Evolutionary conservation across 1,284 basidiomycete species (phyloP), one percentile per base, ranked within the genome.

Genomic region (Ganoderma resinaceum): DNA sequence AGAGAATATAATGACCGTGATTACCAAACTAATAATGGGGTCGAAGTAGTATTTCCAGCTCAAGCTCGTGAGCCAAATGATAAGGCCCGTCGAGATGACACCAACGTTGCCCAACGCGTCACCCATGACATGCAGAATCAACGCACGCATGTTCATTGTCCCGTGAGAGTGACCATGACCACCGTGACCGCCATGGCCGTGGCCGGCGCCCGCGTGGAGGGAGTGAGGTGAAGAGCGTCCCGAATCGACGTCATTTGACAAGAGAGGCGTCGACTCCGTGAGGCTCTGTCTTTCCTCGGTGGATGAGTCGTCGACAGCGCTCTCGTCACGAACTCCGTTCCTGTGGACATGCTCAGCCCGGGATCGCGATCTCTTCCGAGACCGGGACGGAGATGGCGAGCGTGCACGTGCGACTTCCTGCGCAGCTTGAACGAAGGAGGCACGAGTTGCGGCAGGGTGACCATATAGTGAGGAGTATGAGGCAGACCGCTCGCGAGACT

Each of bases 91-190:
- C 35, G 92, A 89, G 71, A 99, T 99, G 72, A 99, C 98, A 70
- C 98, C 98, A 71, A 99, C 93, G 80, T 99, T 99, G 67, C 98
- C 97, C 52, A 98, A 86, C 31, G 98, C 98, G 82, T 99, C 98
- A 42, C 98, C 97, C 52, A 99, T 81, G 33, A 99, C 97, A 80
- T 99, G 98, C 31, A 99, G 82, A 66, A 99, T 87, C 3, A 99
- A 87, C 37, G 96, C 98, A 40, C 86, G 93, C 96, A 99, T 99
- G 82, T 99, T 99, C 97, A 99, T 99, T 6, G 91, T 94, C 23
- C 92, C 91, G 77, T 95, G 92, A 0, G 84, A 79, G 76, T 94
- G 92, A 11, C 83, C 82, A 72, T 86, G 84, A 11, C 73, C 77
- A 42, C 70, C 72, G 14, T 49, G 43, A 23, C 69, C 61, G 26